Conservation (phyloP, 306 rosid species). For the Vigna trinervia region DNA sequence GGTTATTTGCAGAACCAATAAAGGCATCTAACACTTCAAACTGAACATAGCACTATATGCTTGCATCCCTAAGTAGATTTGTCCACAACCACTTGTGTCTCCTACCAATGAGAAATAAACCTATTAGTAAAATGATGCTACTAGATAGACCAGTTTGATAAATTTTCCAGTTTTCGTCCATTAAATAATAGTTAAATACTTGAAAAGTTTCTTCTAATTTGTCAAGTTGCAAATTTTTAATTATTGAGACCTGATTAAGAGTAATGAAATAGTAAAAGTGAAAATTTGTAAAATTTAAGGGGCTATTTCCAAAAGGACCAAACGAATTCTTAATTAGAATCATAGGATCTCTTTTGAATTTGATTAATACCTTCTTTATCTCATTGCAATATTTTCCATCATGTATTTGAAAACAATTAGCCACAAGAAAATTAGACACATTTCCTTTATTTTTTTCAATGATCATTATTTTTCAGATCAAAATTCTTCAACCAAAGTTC, state of each 20-base stretch:
- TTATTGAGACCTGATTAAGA: too few species aligned
- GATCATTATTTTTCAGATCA: constrained; percentile 25
- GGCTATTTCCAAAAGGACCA: neutral
- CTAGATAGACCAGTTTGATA: too few species aligned
- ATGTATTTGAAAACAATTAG: neutral
- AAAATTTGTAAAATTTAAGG: neutral
- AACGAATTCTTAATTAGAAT: neutral
- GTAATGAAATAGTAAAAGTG: too few species aligned
- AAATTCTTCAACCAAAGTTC: constrained; percentile 30
- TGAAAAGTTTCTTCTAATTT: neutral
- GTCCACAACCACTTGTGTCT: constrained; percentile 28
- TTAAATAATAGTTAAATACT: neutral
- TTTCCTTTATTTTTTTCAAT: neutral
- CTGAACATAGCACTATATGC: neutral
- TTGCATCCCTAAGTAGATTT: constrained; percentile 22
- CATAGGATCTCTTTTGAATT: neutral
- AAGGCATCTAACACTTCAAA: neutral
- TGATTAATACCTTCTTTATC: neutral
- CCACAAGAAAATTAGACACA: constrained; percentile 10
- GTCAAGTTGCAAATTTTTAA: neutral
- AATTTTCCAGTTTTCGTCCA: neutral
- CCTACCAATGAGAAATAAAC: constrained; percentile 32
- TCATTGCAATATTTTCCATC: neutral
- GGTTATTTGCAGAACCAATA: neutral
- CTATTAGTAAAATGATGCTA: neutral